Percentiles rank a stretch among this genome's conserved stretches.
phyloP scores from a whole-genome alignment of 208 protist genomes.

The Trypanosoma congolense region DNA sequence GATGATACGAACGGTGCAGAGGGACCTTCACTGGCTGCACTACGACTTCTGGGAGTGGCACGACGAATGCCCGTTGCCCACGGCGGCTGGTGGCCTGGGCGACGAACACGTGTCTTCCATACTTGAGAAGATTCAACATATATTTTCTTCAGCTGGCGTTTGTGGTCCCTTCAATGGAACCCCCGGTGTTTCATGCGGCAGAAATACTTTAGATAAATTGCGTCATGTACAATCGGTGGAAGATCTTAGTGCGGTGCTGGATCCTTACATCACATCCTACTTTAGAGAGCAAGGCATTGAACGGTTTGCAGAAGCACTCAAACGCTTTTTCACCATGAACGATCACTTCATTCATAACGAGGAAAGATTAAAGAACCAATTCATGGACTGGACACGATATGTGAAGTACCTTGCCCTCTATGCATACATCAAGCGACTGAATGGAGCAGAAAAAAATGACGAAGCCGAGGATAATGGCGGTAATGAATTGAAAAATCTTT shows the following conservation, averaged over 20 bases:
- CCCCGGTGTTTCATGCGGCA: background rate
- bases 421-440: slow-evolving; percentile 35
- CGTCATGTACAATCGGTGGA: slow-evolving; percentile 39
- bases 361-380: slow-evolving; percentile 15
- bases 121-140: background rate
- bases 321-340: slow-evolving; percentile 50
- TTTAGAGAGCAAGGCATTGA: slow-evolving; percentile 56
- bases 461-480: background rate
- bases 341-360: slow-evolving; percentile 46
- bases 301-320: slow-evolving; percentile 35
- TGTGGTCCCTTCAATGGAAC: background rate
- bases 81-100: background rate
- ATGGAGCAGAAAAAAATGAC: background rate
- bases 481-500: slow-evolving; percentile 8
- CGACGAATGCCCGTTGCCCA: background rate
- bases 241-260: slow-evolving; percentile 66
- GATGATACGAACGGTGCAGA: slow-evolving; percentile 78
- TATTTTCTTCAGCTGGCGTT: slow-evolving; percentile 2
- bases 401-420: slow-evolving; percentile 84
- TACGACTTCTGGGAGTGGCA: slow-evolving; percentile 86
- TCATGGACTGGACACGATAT: slow-evolving; percentile 70
- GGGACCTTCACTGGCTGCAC: slow-evolving; percentile 69
- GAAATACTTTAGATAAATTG: slow-evolving; percentile 1
- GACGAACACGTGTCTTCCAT: slow-evolving; percentile 1
- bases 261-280: slow-evolving; percentile 72